phyloP scores from a whole-genome alignment of 2,329 filamentous ascomycete species.

The Botryosphaeria agaves region DNA sequence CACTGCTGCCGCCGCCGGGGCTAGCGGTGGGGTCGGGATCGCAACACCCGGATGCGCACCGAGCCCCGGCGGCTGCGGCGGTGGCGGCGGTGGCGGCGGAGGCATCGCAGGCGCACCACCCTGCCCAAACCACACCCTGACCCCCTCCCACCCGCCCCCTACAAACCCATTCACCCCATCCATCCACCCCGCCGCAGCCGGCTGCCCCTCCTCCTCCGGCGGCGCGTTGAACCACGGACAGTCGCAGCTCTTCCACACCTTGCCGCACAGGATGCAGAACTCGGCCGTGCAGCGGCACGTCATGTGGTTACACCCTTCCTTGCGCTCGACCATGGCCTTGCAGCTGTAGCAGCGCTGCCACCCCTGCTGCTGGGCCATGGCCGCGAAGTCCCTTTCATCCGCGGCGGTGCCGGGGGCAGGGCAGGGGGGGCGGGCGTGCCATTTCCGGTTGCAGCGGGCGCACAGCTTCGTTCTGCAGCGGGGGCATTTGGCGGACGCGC shows the following conservation, averaged over 20 bases:
- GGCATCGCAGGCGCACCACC: not conserved
- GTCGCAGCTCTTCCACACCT: slow-evolving; percentile 67
- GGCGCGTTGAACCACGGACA: slow-evolving; percentile 64
- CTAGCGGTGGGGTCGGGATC: slow-evolving; percentile 19
- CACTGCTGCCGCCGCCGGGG: not conserved
- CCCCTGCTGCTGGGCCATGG: slow-evolving; percentile 47
- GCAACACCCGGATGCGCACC: slow-evolving; percentile 5
- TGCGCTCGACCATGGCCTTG: slow-evolving; percentile 55
- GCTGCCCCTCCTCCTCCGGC: too few relatives aligned
- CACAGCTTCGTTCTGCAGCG: slow-evolving; percentile 62
- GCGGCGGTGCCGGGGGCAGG: too few relatives aligned
- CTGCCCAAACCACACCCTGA: slow-evolving; percentile 18
- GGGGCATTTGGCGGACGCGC: slow-evolving; percentile 52
- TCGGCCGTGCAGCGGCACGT: slow-evolving; percentile 69
- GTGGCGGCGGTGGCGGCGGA: slow-evolving; percentile 23
- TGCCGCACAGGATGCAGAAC: slow-evolving; percentile 75
- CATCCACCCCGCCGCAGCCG: too few relatives aligned
- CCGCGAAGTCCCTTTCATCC: slow-evolving; percentile 46
- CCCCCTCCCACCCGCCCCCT: slow-evolving; percentile 29
- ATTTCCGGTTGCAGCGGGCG: slow-evolving; percentile 52
- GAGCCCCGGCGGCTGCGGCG: slow-evolving; percentile 5
- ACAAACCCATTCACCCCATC: slow-evolving; percentile 36
- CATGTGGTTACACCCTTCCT: slow-evolving; percentile 79
- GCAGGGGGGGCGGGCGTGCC: slow-evolving; percentile 54
- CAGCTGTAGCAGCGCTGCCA: slow-evolving; percentile 67